phyloP scores from a whole-genome alignment of 1,284 basidiomycete species.

The Ustilago trichophora region DNA sequence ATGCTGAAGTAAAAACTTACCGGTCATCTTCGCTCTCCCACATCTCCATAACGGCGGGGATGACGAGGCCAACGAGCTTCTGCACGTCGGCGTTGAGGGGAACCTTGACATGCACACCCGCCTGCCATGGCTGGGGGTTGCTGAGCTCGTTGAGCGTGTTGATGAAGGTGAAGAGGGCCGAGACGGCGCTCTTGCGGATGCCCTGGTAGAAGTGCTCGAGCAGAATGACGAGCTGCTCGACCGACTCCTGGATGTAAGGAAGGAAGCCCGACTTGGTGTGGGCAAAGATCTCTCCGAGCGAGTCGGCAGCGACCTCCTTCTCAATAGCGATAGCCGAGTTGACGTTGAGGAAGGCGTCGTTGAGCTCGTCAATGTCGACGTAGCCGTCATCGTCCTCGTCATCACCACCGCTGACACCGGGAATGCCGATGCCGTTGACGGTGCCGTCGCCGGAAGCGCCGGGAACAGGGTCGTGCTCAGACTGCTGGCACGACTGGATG shows the following conservation, averaged over 20 bases:
- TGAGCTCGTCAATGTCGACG: conserved; percentile 78
- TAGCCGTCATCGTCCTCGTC: conserved; percentile 70
- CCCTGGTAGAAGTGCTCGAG: conserved; percentile 96
- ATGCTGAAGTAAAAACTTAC: conserved; percentile 72
- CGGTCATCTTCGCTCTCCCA: conserved; percentile 97
- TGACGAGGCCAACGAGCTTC: conserved; percentile 80
- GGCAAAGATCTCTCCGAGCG: conserved; percentile 88
- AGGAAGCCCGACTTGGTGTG: conserved; percentile 86
- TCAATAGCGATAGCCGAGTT: conserved; percentile 97
- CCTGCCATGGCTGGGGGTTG: conserved; percentile 81
- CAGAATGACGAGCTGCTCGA: conserved; percentile 82
- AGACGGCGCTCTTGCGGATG: conserved; percentile 91
- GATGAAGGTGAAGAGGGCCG: conserved; percentile 88
- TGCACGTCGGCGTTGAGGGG: conserved; percentile 81
- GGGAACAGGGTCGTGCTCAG: conserved; percentile 69
- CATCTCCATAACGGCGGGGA: conserved; percentile 83
- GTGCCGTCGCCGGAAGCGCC: conserved; percentile 64
- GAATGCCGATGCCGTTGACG: conserved; percentile 70
- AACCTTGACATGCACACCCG: conserved; percentile 73
- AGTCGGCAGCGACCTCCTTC: conserved; percentile 98
- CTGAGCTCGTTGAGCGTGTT: conserved; percentile 91
- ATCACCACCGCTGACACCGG: conserved; percentile 76
- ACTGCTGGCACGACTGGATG: conserved; percentile 83
- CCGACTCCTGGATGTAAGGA: conserved; percentile 77
- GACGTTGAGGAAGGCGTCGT: conserved; percentile 73